Conservation (phyloP, 106 monocot species). For the Xerophyta viscosa region DNA sequence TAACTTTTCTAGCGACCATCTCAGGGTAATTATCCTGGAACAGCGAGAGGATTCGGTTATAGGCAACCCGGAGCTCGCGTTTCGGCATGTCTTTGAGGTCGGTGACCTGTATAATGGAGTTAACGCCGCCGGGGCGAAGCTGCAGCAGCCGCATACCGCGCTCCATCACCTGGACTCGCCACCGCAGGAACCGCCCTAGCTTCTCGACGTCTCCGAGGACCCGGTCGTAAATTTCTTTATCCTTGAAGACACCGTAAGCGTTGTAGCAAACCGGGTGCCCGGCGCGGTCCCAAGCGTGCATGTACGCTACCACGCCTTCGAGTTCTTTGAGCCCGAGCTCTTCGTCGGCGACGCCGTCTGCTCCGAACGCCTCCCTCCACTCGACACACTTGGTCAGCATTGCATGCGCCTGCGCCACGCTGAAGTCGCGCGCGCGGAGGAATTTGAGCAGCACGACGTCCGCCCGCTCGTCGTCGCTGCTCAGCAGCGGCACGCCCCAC, state of each 20-base stretch:
- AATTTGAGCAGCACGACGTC: constrained; percentile 66
- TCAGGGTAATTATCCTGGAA: constrained; percentile 98
- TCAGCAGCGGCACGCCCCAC: constrained; percentile 21
- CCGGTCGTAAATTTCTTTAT: constrained; percentile 45
- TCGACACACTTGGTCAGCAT: constrained; percentile 38
- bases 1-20: constrained; percentile 78
- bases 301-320: constrained; percentile 54
- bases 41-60: constrained; percentile 54
- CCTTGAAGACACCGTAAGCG: constrained; percentile 57
- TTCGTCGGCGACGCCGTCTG: constrained; percentile 40
- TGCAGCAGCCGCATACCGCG: constrained; percentile 39
- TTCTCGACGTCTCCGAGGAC: constrained; percentile 57
- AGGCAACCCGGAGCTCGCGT: constrained; percentile 64
- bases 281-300: constrained; percentile 50
- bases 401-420: constrained; percentile 29
- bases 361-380: constrained; percentile 44
- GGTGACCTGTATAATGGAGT: constrained; percentile 89
- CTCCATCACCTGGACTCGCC: constrained; percentile 70
- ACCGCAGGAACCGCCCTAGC: constrained; percentile 43
- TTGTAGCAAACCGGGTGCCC: constrained; percentile 71
- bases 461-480: constrained; percentile 26
- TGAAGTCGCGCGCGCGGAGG: constrained; percentile 58
- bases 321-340: constrained; percentile 65
- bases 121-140: constrained; percentile 61
- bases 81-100: constrained; percentile 96